phyloP scores from a whole-genome alignment of 2,329 filamentous ascomycete species.

The Paecilomyces dactylethromorphus region DNA sequence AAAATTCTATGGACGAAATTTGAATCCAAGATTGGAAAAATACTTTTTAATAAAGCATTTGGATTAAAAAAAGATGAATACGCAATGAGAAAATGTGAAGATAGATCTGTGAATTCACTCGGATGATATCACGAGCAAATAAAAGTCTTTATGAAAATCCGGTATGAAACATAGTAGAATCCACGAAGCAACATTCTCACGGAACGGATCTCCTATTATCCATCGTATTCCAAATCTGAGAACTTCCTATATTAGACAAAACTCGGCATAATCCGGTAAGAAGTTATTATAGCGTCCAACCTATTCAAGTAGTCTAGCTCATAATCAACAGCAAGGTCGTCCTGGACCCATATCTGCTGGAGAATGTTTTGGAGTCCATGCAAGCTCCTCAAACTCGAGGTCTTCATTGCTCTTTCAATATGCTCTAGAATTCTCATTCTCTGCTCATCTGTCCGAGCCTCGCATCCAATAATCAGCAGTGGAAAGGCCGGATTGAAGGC shows the following conservation, averaged over 20 bases:
- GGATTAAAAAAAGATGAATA: no score
- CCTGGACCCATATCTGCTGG: constrained; percentile 5
- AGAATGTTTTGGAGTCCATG: constrained; percentile 2
- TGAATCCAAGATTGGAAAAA: no score
- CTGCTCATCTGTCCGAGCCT: constrained; percentile 4
- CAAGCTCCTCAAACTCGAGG: constrained; percentile 4
- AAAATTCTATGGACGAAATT: no score
- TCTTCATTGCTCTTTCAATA: constrained; percentile 3
- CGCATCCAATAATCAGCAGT: constrained; percentile 4
- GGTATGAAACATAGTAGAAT: no score
- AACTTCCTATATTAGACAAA: constrained; percentile 3
- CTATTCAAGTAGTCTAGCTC: constrained; percentile 4
- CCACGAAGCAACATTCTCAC: no score
- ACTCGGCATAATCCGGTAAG: constrained; percentile 4
- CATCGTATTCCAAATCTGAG: not conserved
- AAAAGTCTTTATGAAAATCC: no score
- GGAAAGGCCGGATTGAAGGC: constrained; percentile 2
- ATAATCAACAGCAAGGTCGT: constrained; percentile 5
- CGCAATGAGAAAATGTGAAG: no score
- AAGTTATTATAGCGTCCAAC: constrained; percentile 2
- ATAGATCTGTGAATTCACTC: no score
- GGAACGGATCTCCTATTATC: no score
- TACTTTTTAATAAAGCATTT: no score
- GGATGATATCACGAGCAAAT: no score
- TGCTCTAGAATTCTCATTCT: constrained; percentile 4